phyloP scores from a whole-genome alignment of 495 filamentous ascomycete species.

The Talaromyces wortmannii region DNA sequence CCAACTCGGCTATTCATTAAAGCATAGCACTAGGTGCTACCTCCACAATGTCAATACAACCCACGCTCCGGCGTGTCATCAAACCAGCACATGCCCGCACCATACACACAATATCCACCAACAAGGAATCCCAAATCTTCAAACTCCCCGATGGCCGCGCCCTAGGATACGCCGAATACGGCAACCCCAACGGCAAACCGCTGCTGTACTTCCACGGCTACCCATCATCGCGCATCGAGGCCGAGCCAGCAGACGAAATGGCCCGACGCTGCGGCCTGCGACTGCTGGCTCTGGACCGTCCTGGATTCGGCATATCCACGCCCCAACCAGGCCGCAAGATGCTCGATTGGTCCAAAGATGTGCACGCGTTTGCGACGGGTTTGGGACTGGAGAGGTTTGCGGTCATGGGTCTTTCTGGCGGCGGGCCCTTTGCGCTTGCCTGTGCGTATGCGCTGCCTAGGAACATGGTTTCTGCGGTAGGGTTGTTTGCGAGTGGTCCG shows the following conservation, averaged over 20 bases:
- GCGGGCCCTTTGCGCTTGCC: conserved; percentile 39
- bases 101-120: background rate
- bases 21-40: no score
- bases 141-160: conserved; percentile 28
- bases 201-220: conserved; percentile 39
- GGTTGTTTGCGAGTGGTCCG: conserved; percentile 24
- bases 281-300: conserved; percentile 33
- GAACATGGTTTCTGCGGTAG: conserved; percentile 21
- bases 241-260: conserved; percentile 12
- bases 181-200: conserved; percentile 18
- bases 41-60: background rate
- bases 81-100: background rate
- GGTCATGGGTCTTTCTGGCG: conserved; percentile 38
- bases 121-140: conserved; percentile 16
- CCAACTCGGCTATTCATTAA: no score
- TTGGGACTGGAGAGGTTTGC: conserved; percentile 26
- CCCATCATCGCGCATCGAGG: conserved; percentile 36
- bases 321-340: conserved; percentile 26
- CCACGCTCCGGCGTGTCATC: background rate
- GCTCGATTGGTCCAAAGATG: conserved; percentile 32
- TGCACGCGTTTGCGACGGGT: conserved; percentile 25
- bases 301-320: conserved; percentile 36
- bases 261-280: conserved; percentile 21
- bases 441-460: conserved; percentile 28
- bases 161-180: conserved; percentile 34